A percentile compares a stretch with the other conserved stretches of the same genome.
Conservation (phyloP, 1,284 basidiomycete genomes). For the Blastosporella zonata region DNA sequence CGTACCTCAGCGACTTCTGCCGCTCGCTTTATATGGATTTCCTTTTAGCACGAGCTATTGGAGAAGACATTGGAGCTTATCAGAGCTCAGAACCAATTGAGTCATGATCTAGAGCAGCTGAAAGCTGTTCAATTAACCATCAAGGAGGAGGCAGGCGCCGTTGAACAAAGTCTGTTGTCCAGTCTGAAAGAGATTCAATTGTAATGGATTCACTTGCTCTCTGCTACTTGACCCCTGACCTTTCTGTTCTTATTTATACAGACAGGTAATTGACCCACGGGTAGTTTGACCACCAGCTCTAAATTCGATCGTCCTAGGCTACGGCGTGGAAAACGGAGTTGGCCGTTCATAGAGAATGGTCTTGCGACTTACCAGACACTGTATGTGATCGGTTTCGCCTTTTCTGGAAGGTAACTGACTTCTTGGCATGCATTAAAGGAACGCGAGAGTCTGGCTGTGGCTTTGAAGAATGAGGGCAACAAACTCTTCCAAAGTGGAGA, state of each 20-base stretch:
- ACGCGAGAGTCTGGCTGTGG: slow-evolving; percentile 70
- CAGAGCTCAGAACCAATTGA: slow-evolving; percentile 1
- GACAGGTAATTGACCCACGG: neutral
- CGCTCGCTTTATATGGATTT: neutral
- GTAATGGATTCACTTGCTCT: neutral
- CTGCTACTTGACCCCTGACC: neutral
- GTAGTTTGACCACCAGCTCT: neutral
- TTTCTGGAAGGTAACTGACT: neutral
- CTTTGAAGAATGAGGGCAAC: slow-evolving; percentile 90
- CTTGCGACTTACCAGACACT: neutral
- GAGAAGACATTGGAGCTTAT: slow-evolving; percentile 3
- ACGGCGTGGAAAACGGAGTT: neutral
- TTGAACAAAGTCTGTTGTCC: slow-evolving; percentile 1
- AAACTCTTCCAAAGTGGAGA: slow-evolving; percentile 79
- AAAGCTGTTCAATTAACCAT: neutral
- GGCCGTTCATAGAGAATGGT: neutral
- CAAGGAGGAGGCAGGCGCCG: slow-evolving; percentile 1
- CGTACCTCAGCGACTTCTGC: neutral
- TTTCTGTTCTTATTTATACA: neutral
- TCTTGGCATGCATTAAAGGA: slow-evolving; percentile 50
- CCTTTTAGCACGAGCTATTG: slow-evolving; percentile 3
- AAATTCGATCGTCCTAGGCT: neutral
- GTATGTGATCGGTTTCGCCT: neutral
- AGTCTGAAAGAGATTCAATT: slow-evolving; percentile 1
- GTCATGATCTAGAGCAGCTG: slow-evolving; percentile 2